Percentiles rank a stretch among this genome's conserved stretches.
Conservation (phyloP, 2,329 filamentous ascomycete genomes). For the Pseudogymnoascus sp. region DNA sequence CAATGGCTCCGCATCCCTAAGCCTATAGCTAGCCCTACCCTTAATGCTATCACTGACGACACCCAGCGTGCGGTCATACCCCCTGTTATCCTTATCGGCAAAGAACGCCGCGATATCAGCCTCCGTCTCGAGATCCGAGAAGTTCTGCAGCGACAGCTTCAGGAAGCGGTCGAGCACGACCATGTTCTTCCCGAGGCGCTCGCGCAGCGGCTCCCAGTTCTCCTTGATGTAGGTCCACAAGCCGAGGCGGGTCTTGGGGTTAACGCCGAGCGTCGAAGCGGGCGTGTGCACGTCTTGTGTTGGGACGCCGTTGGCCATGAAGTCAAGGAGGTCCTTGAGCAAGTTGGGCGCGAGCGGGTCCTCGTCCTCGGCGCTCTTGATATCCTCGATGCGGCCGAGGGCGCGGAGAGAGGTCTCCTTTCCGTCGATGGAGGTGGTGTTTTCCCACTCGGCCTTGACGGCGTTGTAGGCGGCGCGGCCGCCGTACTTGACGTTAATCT, state of each 20-base stretch:
- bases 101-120: slow-evolving; percentile 82
- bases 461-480: slow-evolving; percentile 60
- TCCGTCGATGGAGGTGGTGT: slow-evolving; percentile 78
- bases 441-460: slow-evolving; percentile 77
- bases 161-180: slow-evolving; percentile 87
- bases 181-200: slow-evolving; percentile 69
- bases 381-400: slow-evolving; percentile 64
- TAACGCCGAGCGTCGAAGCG: slow-evolving; percentile 62
- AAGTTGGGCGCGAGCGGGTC: slow-evolving; percentile 40
- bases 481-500: slow-evolving; percentile 62
- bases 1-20: slow-evolving; percentile 63
- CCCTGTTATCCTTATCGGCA: slow-evolving; percentile 71
- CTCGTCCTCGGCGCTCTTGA: background rate
- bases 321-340: slow-evolving; percentile 57
- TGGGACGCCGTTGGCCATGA: slow-evolving; percentile 78
- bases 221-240: slow-evolving; percentile 82
- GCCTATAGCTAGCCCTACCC: slow-evolving; percentile 72
- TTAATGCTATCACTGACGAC: slow-evolving; percentile 81
- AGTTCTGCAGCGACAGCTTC: slow-evolving; percentile 67
- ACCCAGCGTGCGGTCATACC: slow-evolving; percentile 77
- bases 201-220: slow-evolving; percentile 68
- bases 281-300: slow-evolving; percentile 83
- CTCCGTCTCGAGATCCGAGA: slow-evolving; percentile 59
- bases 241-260: slow-evolving; percentile 61
- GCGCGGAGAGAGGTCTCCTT: slow-evolving; percentile 76